Evolutionary conservation across 768 basidiomycete species (phyloP).

Genomic region (Coprinopsis cinerea): DNA sequence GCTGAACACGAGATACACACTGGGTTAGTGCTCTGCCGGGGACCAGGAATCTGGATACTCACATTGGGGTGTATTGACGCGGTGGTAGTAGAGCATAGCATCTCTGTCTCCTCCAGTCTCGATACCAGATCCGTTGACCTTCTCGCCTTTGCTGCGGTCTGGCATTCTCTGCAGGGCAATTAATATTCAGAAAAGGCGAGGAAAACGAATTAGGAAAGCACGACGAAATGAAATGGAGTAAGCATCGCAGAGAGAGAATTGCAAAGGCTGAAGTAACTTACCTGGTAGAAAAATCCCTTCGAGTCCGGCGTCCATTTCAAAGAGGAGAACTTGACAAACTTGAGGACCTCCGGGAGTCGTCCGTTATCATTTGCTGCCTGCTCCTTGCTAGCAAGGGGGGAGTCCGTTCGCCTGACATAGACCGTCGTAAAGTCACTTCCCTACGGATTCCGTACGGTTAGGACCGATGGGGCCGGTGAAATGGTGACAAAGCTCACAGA

Average conservation of each 20-base stretch:
- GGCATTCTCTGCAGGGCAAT: constrained; percentile 47
- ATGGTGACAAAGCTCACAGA: constrained; percentile 42
- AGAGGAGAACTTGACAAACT: constrained; percentile 71
- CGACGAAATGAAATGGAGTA: no score
- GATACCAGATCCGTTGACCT: constrained; percentile 46
- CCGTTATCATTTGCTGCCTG: constrained; percentile 40
- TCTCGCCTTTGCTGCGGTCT: constrained; percentile 36
- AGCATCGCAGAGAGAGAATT: not conserved
- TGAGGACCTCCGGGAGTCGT: constrained; percentile 59
- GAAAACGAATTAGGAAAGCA: no score
- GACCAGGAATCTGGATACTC: constrained; percentile 16
- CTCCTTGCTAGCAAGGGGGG: constrained; percentile 45
- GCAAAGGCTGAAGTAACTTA: constrained; percentile 11
- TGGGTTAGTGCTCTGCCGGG: not conserved
- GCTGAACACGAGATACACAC: constrained; percentile 31
- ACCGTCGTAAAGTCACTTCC: constrained; percentile 71
- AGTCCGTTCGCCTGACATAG: constrained; percentile 58
- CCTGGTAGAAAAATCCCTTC: constrained; percentile 83
- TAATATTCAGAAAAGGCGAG: no score
- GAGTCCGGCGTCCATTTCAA: constrained; percentile 74
- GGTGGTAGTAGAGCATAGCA: constrained; percentile 75
- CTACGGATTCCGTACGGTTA: constrained; percentile 24
- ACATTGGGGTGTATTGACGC: constrained; percentile 66
- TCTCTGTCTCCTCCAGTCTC: constrained; percentile 58
- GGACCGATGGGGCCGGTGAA: constrained; percentile 1